A percentile compares a stretch with the other conserved stretches of the same genome.
Conservation (phyloP, 164 flowering plant genomes). For the Santalum album region DNA sequence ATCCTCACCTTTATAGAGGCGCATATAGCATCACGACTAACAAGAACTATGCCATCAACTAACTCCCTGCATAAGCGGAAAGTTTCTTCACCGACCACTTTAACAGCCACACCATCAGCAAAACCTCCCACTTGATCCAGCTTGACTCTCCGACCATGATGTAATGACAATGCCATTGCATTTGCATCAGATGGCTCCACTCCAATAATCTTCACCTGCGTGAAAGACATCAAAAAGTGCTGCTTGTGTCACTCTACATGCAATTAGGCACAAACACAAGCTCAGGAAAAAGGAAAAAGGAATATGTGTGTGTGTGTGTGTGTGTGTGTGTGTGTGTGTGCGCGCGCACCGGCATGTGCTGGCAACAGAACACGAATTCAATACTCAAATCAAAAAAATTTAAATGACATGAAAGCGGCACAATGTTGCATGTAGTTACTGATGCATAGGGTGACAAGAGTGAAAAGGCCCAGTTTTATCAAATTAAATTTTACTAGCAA, state of each 20-base stretch:
- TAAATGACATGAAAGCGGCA: too few relatives aligned
- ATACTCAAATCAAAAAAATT: too few relatives aligned
- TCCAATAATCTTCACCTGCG: constrained; percentile 90
- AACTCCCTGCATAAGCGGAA: constrained; percentile 81
- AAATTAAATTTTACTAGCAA: too few relatives aligned
- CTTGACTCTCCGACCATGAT: constrained; percentile 76
- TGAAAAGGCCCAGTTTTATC: too few relatives aligned
- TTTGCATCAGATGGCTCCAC: constrained; percentile 98
- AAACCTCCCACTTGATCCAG: constrained; percentile 95
- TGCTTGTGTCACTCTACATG: not conserved
- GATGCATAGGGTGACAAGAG: too few relatives aligned
- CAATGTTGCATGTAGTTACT: too few relatives aligned
- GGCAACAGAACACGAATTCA: too few relatives aligned
- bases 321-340: too few relatives aligned
- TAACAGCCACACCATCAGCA: constrained; percentile 99
- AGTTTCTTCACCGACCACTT: constrained; percentile 91
- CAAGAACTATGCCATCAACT: constrained; percentile 94
- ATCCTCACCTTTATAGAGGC: constrained; percentile 97
- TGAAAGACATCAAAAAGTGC: not conserved
- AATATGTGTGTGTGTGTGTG: too few relatives aligned
- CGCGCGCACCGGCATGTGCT: too few relatives aligned
- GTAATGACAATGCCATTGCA: constrained; percentile 95
- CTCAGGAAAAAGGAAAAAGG: not conserved
- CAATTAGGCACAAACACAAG: not conserved
- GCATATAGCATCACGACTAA: constrained; percentile 94